Conservation (phyloP, 2,329 filamentous ascomycete species). For the Ascochyta pisi region DNA sequence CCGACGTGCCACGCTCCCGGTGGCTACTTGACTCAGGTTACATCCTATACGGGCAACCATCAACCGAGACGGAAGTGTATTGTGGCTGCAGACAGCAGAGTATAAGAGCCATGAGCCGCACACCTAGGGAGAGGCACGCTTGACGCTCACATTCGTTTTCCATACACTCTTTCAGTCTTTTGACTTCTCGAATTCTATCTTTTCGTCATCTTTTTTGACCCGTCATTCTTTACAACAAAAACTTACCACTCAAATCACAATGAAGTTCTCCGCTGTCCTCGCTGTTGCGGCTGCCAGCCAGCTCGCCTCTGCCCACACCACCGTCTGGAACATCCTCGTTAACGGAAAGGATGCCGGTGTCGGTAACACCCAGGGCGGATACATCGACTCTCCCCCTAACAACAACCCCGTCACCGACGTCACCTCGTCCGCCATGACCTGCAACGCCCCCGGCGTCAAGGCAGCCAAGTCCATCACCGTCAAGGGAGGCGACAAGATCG, state of each 20-base stretch:
- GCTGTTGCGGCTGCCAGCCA: conserved; percentile 38
- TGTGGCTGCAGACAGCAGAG: conserved; percentile 7
- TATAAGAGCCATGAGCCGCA: conserved; percentile 30
- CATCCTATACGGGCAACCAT: conserved; percentile 19
- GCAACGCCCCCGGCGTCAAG: conserved; percentile 44
- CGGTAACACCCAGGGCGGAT: conserved; percentile 50
- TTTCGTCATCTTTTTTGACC: conserved; percentile 16
- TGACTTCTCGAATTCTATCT: conserved; percentile 21
- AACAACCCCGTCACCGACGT: conserved; percentile 48
- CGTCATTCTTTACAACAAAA: conserved; percentile 23
- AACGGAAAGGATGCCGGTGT: conserved; percentile 50
- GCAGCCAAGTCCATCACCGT: conserved; percentile 55
- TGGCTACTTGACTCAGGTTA: conserved; percentile 24
- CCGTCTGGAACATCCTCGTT: conserved; percentile 48
- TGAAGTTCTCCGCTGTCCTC: conserved; percentile 42
- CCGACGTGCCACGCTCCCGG: conserved; percentile 15
- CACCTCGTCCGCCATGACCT: conserved; percentile 42
- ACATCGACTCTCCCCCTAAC: conserved; percentile 56
- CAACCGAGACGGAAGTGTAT: conserved; percentile 29
- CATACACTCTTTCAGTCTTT: conserved; percentile 29
- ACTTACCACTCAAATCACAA: conserved; percentile 23
- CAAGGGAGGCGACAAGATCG: conserved; percentile 56
- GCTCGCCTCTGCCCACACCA: conserved; percentile 44
- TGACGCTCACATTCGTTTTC: conserved; percentile 38
- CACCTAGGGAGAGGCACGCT: conserved; percentile 33